Conservation (phyloP, 345 rosid species). For the Populus simonii region DNA sequence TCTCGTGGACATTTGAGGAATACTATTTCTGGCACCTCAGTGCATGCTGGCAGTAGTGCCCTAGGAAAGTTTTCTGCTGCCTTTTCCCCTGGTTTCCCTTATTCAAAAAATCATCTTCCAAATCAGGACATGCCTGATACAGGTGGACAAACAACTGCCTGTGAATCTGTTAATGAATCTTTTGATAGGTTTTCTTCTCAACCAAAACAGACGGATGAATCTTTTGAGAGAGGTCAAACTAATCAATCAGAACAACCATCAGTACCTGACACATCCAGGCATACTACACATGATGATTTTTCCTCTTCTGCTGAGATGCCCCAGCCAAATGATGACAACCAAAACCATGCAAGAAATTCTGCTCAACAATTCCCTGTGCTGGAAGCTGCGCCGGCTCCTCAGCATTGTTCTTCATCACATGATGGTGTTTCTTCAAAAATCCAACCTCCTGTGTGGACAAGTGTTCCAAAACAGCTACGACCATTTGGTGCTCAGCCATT, state of each 20-base stretch:
- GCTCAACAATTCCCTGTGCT: conserved; percentile 45
- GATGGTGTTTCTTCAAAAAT: conserved; percentile 37
- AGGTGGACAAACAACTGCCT: conserved; percentile 30
- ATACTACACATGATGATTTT: conserved; percentile 20
- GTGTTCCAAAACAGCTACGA: conserved; percentile 39
- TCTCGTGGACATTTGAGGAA: conserved; percentile 40
- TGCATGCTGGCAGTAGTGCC: conserved; percentile 29
- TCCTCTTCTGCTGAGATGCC: conserved; percentile 40
- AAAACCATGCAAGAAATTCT: conserved; percentile 31
- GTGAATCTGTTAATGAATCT: conserved; percentile 33
- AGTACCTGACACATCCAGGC: conserved; percentile 20
- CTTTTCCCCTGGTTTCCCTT: conserved; percentile 43
- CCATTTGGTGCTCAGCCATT: conserved; percentile 39
- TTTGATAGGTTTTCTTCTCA: conserved; percentile 39
- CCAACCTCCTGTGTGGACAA: conserved; percentile 37
- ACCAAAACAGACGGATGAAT: conserved; percentile 33
- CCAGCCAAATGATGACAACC: conserved; percentile 24
- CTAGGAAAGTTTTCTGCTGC: conserved; percentile 32
- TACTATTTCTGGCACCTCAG: conserved; percentile 30
- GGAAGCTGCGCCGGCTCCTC: conserved; percentile 46
- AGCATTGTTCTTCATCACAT: conserved; percentile 40
- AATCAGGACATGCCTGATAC: conserved; percentile 36
- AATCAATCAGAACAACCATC: conserved; percentile 38
- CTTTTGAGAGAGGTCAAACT: conserved; percentile 43
- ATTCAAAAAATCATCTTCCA: conserved; percentile 44